Conservation (phyloP, 1,139 yeast species). For the Kurtzmaniella quercitrusa region DNA sequence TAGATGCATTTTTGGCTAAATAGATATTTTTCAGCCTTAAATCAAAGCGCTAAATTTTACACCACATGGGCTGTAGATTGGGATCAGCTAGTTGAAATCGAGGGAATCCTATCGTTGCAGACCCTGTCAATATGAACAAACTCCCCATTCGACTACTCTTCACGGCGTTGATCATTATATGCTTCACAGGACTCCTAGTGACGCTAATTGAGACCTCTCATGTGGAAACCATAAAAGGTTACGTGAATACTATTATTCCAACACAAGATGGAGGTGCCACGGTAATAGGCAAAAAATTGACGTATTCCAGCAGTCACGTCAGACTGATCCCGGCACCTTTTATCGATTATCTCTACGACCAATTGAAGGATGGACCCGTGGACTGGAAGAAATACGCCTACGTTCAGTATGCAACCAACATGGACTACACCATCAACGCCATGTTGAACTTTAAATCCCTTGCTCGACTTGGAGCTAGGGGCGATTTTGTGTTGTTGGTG, state of each 20-base stretch:
- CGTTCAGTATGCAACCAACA: constrained; percentile 34
- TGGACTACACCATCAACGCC: constrained; percentile 29
- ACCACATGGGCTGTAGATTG: background rate
- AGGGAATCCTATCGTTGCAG: background rate
- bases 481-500: constrained; percentile 22
- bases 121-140: background rate
- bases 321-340: constrained; percentile 1
- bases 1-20: background rate
- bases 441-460: constrained; percentile 25
- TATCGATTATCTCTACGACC: background rate
- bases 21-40: background rate
- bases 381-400: constrained; percentile 20
- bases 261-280: background rate
- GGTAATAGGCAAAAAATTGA: background rate
- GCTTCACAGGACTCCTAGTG: background rate
- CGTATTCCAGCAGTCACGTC: background rate
- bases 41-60: background rate
- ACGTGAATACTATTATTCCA: background rate
- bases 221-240: background rate
- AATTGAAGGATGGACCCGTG: background rate
- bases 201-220: background rate
- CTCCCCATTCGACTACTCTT: background rate
- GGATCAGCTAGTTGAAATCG: background rate
- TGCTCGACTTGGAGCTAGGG: constrained; percentile 15
- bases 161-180: background rate